A percentile compares a stretch with the other conserved stretches of the same genome.
These are phyloP conservation scores for Heterobasidion irregulare DNA, from an alignment of 1,284 basidiomycete genomes.

Conservation along the genomic window DNA sequence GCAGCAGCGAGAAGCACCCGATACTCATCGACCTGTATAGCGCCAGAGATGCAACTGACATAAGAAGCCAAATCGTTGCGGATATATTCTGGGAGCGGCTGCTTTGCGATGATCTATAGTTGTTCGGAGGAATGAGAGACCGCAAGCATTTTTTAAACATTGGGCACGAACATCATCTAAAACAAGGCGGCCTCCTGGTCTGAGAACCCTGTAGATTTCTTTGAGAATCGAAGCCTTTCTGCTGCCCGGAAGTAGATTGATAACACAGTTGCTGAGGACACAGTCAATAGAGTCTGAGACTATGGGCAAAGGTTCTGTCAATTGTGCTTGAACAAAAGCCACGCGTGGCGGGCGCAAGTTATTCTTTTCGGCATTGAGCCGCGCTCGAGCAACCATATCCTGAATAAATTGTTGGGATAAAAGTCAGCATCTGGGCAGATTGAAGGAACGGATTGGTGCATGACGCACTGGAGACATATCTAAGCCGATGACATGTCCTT, in stretches of 20 bases:
- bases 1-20: neutral
- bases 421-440: neutral
- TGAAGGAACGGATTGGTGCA: neutral
- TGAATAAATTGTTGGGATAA: neutral
- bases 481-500: neutral
- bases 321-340: neutral
- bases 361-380: neutral
- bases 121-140: neutral
- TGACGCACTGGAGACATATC: neutral
- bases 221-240: neutral
- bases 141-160: neutral
- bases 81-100: neutral
- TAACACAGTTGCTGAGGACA: constrained; percentile 1
- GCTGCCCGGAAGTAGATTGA: neutral
- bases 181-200: neutral
- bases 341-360: neutral
- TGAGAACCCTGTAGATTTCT: neutral
- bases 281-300: neutral
- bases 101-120: neutral
- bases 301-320: neutral
- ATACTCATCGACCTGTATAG: neutral
- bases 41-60: neutral
- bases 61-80: neutral
- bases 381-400: constrained; percentile 1
- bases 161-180: neutral